Evolutionary conservation across 495 filamentous ascomycete genomes (phyloP).

Genomic region (Filosporella fistucella): DNA sequence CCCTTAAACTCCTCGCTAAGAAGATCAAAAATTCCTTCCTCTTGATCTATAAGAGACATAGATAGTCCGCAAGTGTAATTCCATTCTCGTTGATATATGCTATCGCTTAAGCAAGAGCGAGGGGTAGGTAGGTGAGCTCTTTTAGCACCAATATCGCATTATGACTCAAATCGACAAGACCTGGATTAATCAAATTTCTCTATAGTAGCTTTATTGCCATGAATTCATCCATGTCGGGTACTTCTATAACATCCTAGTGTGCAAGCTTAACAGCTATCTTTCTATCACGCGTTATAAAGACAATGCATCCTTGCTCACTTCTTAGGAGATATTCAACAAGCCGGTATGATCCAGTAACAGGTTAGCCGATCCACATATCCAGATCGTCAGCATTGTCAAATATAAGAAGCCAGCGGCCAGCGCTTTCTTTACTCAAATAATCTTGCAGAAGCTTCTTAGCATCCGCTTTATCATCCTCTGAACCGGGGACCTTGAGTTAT

Average conservation of each 20-base stretch:
- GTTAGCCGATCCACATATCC: constrained; percentile 7
- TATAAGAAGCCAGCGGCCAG: constrained; percentile 8
- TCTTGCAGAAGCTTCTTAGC: constrained; percentile 9
- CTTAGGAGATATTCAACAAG: constrained; percentile 6
- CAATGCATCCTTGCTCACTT: constrained; percentile 10
- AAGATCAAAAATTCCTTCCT: constrained; percentile 2
- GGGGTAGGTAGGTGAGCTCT: constrained; percentile 6
- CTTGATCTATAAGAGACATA: constrained; percentile 1
- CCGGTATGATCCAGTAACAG: constrained; percentile 8
- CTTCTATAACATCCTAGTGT: constrained; percentile 2
- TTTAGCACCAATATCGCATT: neutral
- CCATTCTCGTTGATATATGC: constrained; percentile 8
- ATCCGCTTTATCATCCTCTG: constrained; percentile 7
- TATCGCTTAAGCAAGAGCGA: constrained; percentile 2
- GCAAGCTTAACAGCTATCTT: constrained; percentile 5
- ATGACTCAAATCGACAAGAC: neutral
- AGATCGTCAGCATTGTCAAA: constrained; percentile 9
- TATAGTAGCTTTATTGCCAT: neutral
- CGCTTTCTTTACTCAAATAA: constrained; percentile 10
- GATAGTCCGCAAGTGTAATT: constrained; percentile 1
- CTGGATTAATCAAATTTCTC: neutral
- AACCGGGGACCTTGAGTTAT: constrained; percentile 6
- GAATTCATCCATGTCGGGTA: constrained; percentile 3
- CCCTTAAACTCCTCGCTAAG: constrained; percentile 8
- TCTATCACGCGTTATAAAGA: constrained; percentile 11